A percentile compares a stretch with the other conserved stretches of the same genome.
Conservation (phyloP, 2,329 filamentous ascomycete species). For the Exophiala lecanii-corni region DNA sequence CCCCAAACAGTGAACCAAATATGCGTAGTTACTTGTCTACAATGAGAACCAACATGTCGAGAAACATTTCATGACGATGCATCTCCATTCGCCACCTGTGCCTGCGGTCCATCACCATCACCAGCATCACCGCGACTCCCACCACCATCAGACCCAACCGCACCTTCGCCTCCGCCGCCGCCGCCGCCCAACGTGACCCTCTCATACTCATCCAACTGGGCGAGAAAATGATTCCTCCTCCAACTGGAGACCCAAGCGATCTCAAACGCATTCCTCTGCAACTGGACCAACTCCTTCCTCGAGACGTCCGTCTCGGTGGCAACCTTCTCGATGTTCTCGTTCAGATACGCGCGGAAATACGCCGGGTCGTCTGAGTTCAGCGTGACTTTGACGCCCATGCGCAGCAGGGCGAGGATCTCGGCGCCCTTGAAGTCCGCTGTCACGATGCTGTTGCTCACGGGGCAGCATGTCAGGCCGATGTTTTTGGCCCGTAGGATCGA, state of each 20-base stretch:
- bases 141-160: too few species aligned
- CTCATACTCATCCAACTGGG: constrained; percentile 20
- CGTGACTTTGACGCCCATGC: constrained; percentile 24
- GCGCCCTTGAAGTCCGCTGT: constrained; percentile 22
- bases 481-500: constrained; percentile 9
- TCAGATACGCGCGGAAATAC: constrained; percentile 25
- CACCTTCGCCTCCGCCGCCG: too few species aligned
- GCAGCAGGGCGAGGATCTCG: constrained; percentile 22
- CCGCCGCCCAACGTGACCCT: background rate
- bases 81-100: too few species aligned
- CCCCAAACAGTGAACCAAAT: too few species aligned
- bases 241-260: constrained; percentile 25
- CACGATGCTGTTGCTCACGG: constrained; percentile 25
- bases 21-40: too few species aligned
- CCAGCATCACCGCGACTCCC: too few species aligned
- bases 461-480: constrained; percentile 26
- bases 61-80: too few species aligned
- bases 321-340: constrained; percentile 24
- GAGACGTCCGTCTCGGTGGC: constrained; percentile 16
- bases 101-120: too few species aligned
- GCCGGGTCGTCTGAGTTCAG: constrained; percentile 26
- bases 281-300: constrained; percentile 22
- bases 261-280: constrained; percentile 24
- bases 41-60: too few species aligned
- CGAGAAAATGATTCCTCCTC: constrained; percentile 20